Base-by-base conservation (phyloP, 441 rosid genomes). In the Erodium moschatum region DNA sequence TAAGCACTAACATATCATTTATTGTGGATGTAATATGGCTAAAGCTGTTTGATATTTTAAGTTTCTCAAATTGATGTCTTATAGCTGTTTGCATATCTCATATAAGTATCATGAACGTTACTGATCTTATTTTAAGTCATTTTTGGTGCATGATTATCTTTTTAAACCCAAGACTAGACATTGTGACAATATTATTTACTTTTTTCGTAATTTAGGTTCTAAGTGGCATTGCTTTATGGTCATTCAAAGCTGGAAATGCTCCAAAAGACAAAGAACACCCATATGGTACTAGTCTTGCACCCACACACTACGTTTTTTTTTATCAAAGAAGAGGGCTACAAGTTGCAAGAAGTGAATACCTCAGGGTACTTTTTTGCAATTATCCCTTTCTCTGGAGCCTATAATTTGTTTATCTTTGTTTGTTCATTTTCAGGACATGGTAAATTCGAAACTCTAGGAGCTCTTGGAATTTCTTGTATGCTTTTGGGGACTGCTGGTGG, bases 181-280 rank as follows among this genome's bases (percentile, higher is more conserved):
- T 54, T 15, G 61, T 5, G 61, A 54, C 15, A 2, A 16, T 15
- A 54, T 54, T 6, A 54, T 54, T 6, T 54, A 54, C 24, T 16
- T 21, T 42, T 66, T 7, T 19, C 61, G 29, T 70, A 40, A 68
- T 72, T 74, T 82, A 92, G 97, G 94, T 92, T 71, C 85, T 93
- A 35, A 93, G 98, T 72, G 89, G 90, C 15, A 79, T 93, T 75
- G 96, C 98, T 70, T 81, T 93, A 20, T 78, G 82, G 81, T 89
- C 95, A 35, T 91, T 81, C 80, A 88, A 82, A 85, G 98, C 95
- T 75, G 98, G 93, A 16, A 86, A 76, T 67, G 86, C 85, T 81
- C 97, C 98, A 29, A 91, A 83, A 80, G 98, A 91, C 84, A 72
- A 86, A 80, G 90, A 91, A 73, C 97, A 93, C 74, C 98, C 98